Evolutionary conservation across 2,329 filamentous ascomycete genomes (phyloP).

Genomic region (Penicillium sp.): DNA sequence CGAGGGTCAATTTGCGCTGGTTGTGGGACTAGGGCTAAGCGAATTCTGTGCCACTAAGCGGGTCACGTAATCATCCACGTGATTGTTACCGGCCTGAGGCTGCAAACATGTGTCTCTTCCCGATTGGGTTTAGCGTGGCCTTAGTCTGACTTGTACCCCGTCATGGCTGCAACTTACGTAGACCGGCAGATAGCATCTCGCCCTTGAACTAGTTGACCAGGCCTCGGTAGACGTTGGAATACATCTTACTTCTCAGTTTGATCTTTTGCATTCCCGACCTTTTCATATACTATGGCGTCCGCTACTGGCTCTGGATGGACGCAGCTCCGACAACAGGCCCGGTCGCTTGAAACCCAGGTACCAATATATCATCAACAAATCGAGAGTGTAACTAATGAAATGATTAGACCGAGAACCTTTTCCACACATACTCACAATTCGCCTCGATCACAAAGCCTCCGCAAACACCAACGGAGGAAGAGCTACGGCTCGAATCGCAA

Average conservation of each 20-base stretch:
- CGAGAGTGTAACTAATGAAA: constrained; percentile 18
- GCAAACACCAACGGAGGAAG: constrained; percentile 81
- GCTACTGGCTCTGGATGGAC: constrained; percentile 76
- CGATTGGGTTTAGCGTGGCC: neutral
- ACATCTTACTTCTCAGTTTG: neutral
- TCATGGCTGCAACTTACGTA: constrained; percentile 13
- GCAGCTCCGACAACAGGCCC: constrained; percentile 88
- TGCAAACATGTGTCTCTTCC: neutral
- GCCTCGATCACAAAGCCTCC: constrained; percentile 77
- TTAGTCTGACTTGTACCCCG: constrained; percentile 4
- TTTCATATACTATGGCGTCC: constrained; percentile 50
- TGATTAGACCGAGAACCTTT: constrained; percentile 72
- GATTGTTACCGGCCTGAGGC: constrained; percentile 13
- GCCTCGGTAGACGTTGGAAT: neutral
- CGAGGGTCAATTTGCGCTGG: constrained; percentile 41
- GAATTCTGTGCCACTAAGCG: constrained; percentile 39
- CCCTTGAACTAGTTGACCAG: constrained; percentile 1
- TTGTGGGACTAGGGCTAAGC: constrained; percentile 51
- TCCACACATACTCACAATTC: constrained; percentile 82
- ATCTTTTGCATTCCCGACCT: neutral
- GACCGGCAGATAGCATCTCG: constrained; percentile 3
- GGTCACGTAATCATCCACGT: constrained; percentile 28
- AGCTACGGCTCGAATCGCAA: constrained; percentile 75
- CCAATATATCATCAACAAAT: constrained; percentile 17
- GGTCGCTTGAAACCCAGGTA: constrained; percentile 88